Evolutionary conservation across 2,329 filamentous ascomycete genomes (phyloP), one percentile per base, ranked within the genome.

Genomic region (Knufia fluminis): DNA sequence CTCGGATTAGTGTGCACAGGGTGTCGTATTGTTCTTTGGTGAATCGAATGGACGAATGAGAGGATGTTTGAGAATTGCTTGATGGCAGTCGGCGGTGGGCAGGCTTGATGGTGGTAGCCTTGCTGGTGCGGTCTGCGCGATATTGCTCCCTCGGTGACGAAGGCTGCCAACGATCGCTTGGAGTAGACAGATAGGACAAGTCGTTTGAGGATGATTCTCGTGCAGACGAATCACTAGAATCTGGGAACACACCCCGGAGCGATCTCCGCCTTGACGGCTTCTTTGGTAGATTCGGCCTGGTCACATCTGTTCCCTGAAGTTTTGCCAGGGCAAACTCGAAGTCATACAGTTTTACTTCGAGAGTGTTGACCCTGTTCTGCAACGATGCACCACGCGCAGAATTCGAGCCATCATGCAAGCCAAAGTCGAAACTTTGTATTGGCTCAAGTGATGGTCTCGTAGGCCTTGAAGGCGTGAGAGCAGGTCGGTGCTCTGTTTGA

Each of bases 301-400:
- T 32, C 32, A 58, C 50, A 10, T 61, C 55, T 24, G 56, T 62
- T 41, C 62, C 66, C 55, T 74, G 71, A 51, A 74, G 64, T 46
- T 71, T 68, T 1, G 70, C 69, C 52, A 74, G 70, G 3, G 71
- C 71, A 49, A 71, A 71, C 54, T 74, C 71, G 3, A 74, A 62
- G 42, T 74, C 71, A 54, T 73, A 72, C 44, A 74, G 58, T 52
- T 74, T 74, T 19, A 74, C 71, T 52, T 74, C 71, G 4, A 74
- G 59, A 0, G 71, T 74, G 28, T 68, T 69, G n/a, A 74, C 54
- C 41, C 71, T 64, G 48, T 74, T 69, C 49, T 71, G 70, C 1
- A 74, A 57, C 2, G 63, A 68, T 16, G 64, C 63, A 20, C 67
- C 66, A 10, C 19, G n/a, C 4, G 19, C 17, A 3, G 45, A 9